These are phyloP conservation scores for Coffea humblotiana DNA, from an alignment of 305 asterid genomes.

Conservation along the genomic window DNA sequence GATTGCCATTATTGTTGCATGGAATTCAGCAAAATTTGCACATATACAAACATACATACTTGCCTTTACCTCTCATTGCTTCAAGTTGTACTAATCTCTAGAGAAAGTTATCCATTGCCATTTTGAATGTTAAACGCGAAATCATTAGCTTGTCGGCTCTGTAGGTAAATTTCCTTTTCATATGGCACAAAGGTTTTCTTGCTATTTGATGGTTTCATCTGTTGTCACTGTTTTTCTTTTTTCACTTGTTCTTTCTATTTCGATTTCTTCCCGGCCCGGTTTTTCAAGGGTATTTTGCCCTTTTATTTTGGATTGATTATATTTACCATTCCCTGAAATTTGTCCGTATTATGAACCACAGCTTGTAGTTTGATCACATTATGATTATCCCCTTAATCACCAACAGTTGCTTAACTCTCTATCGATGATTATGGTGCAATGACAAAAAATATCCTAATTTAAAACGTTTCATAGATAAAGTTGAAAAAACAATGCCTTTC, in stretches of 20 bases:
- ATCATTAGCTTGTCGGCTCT: slow-evolving; percentile 66
- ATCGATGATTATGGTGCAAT: too few species aligned
- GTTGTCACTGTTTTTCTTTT: not conserved
- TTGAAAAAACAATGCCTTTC: too few species aligned
- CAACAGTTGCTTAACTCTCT: too few species aligned
- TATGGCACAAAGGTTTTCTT: slow-evolving; percentile 28
- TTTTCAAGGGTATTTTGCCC: not conserved
- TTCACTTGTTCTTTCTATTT: not conserved
- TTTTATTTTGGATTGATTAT: too few species aligned
- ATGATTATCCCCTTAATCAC: too few species aligned
- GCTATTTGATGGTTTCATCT: not conserved
- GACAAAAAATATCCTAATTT: too few species aligned
- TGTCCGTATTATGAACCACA: too few species aligned
- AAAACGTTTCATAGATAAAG: too few species aligned
- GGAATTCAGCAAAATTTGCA: slow-evolving; percentile 65
- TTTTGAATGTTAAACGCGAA: slow-evolving; percentile 49
- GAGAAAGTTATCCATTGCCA: slow-evolving; percentile 42
- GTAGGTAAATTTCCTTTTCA: slow-evolving; percentile 51
- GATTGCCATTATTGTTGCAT: slow-evolving; percentile 73
- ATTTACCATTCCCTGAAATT: too few species aligned
- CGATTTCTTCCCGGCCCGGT: not conserved
- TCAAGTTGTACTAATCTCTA: slow-evolving; percentile 46
- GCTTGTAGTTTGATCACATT: too few species aligned
- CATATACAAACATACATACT: not conserved
- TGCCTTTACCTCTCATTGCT: slow-evolving; percentile 31